These are phyloP conservation scores for Saussurea involucrata DNA, from an alignment of 129 eudicot genomes.

Conservation along the genomic window DNA sequence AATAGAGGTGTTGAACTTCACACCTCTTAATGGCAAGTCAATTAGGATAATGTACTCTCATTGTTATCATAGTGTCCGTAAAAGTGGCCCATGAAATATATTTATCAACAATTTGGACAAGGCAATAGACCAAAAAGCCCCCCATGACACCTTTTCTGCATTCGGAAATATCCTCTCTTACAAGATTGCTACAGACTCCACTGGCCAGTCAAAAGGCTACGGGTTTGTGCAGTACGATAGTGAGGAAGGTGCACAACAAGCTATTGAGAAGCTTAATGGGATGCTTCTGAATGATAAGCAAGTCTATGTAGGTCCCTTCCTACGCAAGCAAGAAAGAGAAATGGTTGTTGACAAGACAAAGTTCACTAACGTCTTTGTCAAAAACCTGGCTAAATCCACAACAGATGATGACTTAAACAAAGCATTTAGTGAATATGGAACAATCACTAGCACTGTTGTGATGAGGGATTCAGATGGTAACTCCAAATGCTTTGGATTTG, in stretches of 20 bases:
- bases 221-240: conserved; percentile 93
- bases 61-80: conserved; percentile 73
- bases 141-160: conserved; percentile 75
- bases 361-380: conserved; percentile 81
- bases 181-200: conserved; percentile 75
- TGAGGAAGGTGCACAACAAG: conserved; percentile 82
- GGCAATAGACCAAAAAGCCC: conserved; percentile 83
- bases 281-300: conserved; percentile 83
- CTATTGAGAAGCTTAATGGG: conserved; percentile 89
- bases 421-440: conserved; percentile 77
- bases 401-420: conserved; percentile 76
- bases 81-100: conserved; percentile 79
- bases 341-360: conserved; percentile 53
- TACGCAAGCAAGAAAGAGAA: conserved; percentile 86
- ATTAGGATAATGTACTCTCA: conserved; percentile 91
- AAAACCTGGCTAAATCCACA: conserved; percentile 69
- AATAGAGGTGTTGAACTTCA: conserved; percentile 68
- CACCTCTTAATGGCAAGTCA: conserved; percentile 79
- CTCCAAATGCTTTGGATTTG: conserved; percentile 89
- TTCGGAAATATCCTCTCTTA: conserved; percentile 87
- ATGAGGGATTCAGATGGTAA: conserved; percentile 83
- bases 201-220: conserved; percentile 88
- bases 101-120: conserved; percentile 91
- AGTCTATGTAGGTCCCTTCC: conserved; percentile 86
- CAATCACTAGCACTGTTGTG: conserved; percentile 72